Evolutionary conservation across 2,329 filamentous ascomycete genomes (phyloP).

Genomic region (Epichloe brachyelytri): DNA sequence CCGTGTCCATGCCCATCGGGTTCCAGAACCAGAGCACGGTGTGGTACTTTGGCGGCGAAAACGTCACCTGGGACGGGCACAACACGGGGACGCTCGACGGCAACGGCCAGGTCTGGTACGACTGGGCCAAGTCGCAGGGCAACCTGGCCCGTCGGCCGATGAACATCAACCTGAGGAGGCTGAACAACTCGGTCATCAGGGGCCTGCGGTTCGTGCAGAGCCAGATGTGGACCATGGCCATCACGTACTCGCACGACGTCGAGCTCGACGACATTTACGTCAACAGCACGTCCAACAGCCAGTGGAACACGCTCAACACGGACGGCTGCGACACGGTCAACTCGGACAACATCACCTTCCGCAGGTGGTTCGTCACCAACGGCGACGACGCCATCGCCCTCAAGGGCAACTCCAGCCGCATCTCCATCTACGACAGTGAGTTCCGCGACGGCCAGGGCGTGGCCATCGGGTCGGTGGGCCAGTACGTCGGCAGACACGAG

Average conservation of each 20-base stretch:
- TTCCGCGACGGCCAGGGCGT: constrained; percentile 39
- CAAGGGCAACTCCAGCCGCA: constrained; percentile 44
- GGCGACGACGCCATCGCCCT: constrained; percentile 40
- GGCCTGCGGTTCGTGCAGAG: constrained; percentile 39
- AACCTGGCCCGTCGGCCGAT: constrained; percentile 39
- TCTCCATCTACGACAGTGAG: constrained; percentile 33
- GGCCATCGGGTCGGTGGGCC: constrained; percentile 45
- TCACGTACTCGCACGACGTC: constrained; percentile 33
- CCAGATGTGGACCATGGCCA: constrained; percentile 49
- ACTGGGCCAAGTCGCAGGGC: constrained; percentile 28
- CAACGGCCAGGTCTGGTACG: constrained; percentile 48
- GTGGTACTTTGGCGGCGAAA: constrained; percentile 40
- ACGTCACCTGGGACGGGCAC: constrained; percentile 35
- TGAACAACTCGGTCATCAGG: constrained; percentile 34
- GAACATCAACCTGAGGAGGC: constrained; percentile 31
- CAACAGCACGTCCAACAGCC: constrained; percentile 31
- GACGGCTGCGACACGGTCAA: constrained; percentile 38
- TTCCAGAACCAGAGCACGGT: constrained; percentile 44
- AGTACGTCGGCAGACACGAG: constrained; percentile 35
- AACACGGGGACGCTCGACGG: constrained; percentile 42
- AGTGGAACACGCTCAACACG: constrained; percentile 24
- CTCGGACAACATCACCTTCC: constrained; percentile 37
- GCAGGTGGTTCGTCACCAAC: constrained; percentile 35
- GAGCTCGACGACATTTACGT: constrained; percentile 38
- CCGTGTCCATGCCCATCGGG: constrained; percentile 34